Percentiles rank a stretch among this genome's conserved stretches.
These are phyloP conservation scores for Globisporangium mamillatum DNA, from an alignment of 352 stramenopile species.

Conservation along the genomic window DNA sequence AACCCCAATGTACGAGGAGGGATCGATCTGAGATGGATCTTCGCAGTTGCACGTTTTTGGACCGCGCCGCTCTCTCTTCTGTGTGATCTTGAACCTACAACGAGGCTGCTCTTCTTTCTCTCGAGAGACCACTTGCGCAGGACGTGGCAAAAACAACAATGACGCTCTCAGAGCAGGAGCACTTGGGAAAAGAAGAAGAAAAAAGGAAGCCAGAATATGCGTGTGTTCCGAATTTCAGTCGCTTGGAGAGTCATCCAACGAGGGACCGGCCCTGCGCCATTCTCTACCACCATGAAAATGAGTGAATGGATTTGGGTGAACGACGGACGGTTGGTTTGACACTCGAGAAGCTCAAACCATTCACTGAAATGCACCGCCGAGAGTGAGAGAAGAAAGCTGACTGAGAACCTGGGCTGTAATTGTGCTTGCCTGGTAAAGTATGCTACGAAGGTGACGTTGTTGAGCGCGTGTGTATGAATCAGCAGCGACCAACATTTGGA, in stretches of 20 bases:
- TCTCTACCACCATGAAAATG: neutral
- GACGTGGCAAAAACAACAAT: constrained; percentile 63
- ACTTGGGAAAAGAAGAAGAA: neutral
- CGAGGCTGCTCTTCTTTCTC: constrained; percentile 1
- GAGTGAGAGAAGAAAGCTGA: neutral
- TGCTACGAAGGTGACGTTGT: neutral
- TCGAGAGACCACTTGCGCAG: constrained; percentile 37
- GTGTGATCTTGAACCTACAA: neutral
- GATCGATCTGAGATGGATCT: neutral
- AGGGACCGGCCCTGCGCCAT: neutral
- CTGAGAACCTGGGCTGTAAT: neutral
- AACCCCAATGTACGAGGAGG: neutral
- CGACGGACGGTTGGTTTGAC: neutral
- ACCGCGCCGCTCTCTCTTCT: constrained; percentile 8
- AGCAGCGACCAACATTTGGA: neutral
- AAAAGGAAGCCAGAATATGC: constrained; percentile 16
- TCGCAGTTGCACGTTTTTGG: constrained; percentile 1
- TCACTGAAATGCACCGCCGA: neutral
- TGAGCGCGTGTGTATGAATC: neutral
- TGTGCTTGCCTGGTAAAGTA: neutral
- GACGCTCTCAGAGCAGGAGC: constrained; percentile 9
- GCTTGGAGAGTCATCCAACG: neutral
- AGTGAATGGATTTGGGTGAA: constrained; percentile 4
- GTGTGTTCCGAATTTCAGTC: constrained; percentile 6
- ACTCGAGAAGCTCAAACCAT: neutral